Percentiles rank a stretch among this genome's conserved stretches.
These are phyloP conservation scores for Arachis hypogaea DNA, from an alignment of 306 rosid genomes.

Conservation along the genomic window DNA sequence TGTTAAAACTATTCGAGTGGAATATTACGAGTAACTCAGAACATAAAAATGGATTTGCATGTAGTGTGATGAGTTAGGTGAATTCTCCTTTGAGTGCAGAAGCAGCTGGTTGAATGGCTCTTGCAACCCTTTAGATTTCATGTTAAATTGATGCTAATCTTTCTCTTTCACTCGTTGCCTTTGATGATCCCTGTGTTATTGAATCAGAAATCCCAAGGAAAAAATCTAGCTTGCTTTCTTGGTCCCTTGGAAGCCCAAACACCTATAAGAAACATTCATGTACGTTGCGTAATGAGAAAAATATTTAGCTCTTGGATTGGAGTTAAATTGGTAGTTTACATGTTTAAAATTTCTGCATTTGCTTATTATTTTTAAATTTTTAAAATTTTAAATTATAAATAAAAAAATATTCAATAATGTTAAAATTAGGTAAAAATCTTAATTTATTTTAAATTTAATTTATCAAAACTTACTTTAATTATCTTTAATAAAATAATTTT, in stretches of 20 bases:
- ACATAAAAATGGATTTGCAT: slow-evolving; percentile 1
- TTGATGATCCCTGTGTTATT: slow-evolving; percentile 36
- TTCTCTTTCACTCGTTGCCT: slow-evolving; percentile 40
- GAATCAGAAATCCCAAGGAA: slow-evolving; percentile 91
- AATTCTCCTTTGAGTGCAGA: slow-evolving; percentile 72
- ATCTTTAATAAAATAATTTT: no score
- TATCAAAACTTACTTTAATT: no score
- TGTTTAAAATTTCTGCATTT: no score
- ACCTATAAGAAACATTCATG: slow-evolving; percentile 47
- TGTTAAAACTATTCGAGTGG: slow-evolving; percentile 13
- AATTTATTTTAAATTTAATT: no score
- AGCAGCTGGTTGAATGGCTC: slow-evolving; percentile 85
- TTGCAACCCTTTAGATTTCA: slow-evolving; percentile 86
- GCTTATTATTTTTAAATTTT: no score
- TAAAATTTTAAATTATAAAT: no score
- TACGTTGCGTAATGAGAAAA: not conserved
- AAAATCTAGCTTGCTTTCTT: slow-evolving; percentile 59
- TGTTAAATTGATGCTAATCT: slow-evolving; percentile 59
- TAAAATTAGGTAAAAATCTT: no score
- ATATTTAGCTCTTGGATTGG: not conserved
- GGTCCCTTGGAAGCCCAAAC: slow-evolving; percentile 68
- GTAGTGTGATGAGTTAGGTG: slow-evolving; percentile 34
- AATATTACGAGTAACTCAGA: slow-evolving; percentile 24
- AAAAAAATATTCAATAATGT: no score
- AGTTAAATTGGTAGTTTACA: no score